Percentiles rank a stretch among this genome's conserved stretches.
phyloP scores from a whole-genome alignment of 1,284 basidiomycete genomes.

The Cystobasidiaceae sp. region DNA sequence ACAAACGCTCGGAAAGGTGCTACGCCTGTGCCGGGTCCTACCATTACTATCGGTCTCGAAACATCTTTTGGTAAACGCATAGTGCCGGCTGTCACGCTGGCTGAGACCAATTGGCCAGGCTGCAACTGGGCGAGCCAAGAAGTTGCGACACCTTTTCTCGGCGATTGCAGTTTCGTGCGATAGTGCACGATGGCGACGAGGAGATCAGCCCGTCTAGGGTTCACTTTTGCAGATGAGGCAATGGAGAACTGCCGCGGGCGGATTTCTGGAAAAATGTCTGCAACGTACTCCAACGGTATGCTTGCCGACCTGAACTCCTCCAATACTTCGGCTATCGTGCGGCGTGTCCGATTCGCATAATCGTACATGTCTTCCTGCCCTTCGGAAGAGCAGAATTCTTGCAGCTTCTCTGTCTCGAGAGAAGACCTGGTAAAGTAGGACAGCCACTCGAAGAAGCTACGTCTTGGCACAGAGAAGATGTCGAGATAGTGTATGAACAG shows the following conservation, averaged over 20 bases:
- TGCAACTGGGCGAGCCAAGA: constrained; percentile 63
- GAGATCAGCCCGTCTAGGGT: constrained; percentile 65
- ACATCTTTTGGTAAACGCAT: constrained; percentile 58
- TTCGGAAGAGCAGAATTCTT: constrained; percentile 70
- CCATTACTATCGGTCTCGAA: constrained; percentile 66
- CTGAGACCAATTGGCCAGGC: constrained; percentile 52
- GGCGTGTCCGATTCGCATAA: constrained; percentile 70
- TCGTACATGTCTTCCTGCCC: constrained; percentile 89
- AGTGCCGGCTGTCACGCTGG: constrained; percentile 66
- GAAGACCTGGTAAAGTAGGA: constrained; percentile 69
- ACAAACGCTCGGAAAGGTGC: constrained; percentile 86
- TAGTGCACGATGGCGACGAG: constrained; percentile 89
- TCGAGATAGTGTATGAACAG: constrained; percentile 76
- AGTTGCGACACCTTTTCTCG: constrained; percentile 80
- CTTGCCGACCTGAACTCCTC: constrained; percentile 72
- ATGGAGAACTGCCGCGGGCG: constrained; percentile 91
- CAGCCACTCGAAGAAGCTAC: constrained; percentile 74
- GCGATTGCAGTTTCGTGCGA: constrained; percentile 71
- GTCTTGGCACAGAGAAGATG: constrained; percentile 73
- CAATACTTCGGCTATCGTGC: constrained; percentile 80
- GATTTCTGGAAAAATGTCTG: constrained; percentile 77
- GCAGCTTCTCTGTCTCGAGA: constrained; percentile 73
- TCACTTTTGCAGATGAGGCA: constrained; percentile 61
- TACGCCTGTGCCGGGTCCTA: constrained; percentile 91
- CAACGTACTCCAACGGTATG: constrained; percentile 71